phyloP scores from a whole-genome alignment of 352 stramenopile species.

The Blastocystis hominis region DNA sequence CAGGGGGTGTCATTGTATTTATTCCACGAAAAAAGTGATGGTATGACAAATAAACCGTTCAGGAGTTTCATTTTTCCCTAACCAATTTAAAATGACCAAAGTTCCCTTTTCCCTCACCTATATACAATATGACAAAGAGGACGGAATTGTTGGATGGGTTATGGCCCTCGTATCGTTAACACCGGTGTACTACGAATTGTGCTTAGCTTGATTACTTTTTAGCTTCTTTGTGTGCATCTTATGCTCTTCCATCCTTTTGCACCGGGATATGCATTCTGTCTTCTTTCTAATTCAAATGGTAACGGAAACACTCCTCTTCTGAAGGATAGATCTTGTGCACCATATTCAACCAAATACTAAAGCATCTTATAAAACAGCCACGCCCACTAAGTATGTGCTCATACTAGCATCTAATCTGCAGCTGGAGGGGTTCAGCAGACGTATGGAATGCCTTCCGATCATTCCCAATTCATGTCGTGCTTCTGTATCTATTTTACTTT shows the following conservation, averaged over 20 bases:
- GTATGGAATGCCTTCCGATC: slow-evolving; percentile 60
- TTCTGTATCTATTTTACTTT: slow-evolving; percentile 47
- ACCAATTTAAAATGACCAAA: not conserved
- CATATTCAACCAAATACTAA: slow-evolving; percentile 8
- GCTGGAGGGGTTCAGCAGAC: not conserved
- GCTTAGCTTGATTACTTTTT: not conserved
- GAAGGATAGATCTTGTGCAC: slow-evolving; percentile 4
- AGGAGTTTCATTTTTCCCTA: not conserved
- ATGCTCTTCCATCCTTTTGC: slow-evolving; percentile 43
- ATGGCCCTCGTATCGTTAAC: slow-evolving; percentile 28
- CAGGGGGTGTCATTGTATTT: not conserved
- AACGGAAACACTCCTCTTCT: not conserved
- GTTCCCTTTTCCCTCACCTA: slow-evolving; percentile 49
- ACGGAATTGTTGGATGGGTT: slow-evolving; percentile 16
- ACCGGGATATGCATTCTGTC: slow-evolving; percentile 44
- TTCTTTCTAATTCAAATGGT: slow-evolving; percentile 47
- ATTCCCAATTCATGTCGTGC: slow-evolving; percentile 60
- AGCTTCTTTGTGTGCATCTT: slow-evolving; percentile 40
- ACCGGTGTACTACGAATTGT: not conserved
- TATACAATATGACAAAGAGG: slow-evolving; percentile 33
- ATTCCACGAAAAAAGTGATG: not conserved
- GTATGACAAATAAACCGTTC: not conserved
- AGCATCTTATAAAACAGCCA: not conserved
- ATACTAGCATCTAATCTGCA: not conserved
- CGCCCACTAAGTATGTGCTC: not conserved